Conservation (phyloP, 352 stramenopile species). For the Globisporangium rhizosaccharum region DNA sequence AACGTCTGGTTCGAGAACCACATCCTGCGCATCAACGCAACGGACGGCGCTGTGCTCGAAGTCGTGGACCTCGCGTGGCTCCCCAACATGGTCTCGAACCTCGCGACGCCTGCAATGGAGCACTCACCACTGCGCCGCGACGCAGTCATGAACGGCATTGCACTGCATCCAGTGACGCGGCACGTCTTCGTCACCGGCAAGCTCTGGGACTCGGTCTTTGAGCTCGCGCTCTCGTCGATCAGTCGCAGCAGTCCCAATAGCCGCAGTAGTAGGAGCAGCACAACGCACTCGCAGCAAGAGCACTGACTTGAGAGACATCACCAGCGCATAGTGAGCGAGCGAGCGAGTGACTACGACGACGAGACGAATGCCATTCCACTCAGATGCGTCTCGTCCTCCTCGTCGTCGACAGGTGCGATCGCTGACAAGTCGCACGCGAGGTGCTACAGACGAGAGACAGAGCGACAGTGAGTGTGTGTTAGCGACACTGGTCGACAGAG, state of each 20-base stretch:
- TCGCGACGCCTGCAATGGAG: constrained; percentile 42
- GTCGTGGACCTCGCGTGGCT: constrained; percentile 67
- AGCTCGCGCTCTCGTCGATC: constrained; percentile 56
- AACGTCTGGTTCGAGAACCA: constrained; percentile 84
- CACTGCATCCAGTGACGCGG: constrained; percentile 50
- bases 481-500: not conserved
- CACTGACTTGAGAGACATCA: not conserved
- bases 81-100: constrained; percentile 50
- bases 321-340: not conserved
- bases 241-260: too few species aligned
- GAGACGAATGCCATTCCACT: constrained; percentile 20
- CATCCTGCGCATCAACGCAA: constrained; percentile 72
- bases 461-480: not conserved
- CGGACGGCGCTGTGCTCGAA: constrained; percentile 61
- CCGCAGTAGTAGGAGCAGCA: constrained; percentile 16
- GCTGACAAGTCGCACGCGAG: constrained; percentile 19
- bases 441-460: constrained; percentile 8
- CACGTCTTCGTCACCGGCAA: constrained; percentile 80
- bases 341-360: constrained; percentile 6
- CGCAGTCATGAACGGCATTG: constrained; percentile 89
- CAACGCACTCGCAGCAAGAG: not conserved
- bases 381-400: constrained; percentile 6
- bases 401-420: constrained; percentile 15
- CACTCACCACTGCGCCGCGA: constrained; percentile 33
- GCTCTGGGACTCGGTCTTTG: constrained; percentile 82